phyloP scores from a whole-genome alignment of 768 basidiomycete species.

The Cubamyces lactineus region DNA sequence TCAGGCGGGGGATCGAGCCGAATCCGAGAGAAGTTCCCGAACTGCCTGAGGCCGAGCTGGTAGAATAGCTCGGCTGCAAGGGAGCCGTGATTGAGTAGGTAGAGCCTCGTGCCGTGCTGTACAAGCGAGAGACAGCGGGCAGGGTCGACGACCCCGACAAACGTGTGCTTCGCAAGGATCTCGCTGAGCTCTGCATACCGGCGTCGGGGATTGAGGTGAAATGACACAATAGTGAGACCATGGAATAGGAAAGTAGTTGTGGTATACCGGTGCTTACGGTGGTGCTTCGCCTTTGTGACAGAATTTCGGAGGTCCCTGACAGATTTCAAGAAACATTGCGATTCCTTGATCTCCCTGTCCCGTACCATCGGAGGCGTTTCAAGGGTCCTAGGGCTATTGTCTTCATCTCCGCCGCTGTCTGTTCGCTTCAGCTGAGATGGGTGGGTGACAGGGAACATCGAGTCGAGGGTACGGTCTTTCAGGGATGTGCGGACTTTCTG shows the following conservation, averaged over 20 bases:
- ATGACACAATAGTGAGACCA: neutral
- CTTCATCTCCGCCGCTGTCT: conserved; percentile 10
- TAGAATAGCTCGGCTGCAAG: conserved; percentile 94
- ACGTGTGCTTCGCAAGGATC: conserved; percentile 84
- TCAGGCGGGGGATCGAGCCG: conserved; percentile 84
- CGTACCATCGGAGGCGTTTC: conserved; percentile 27
- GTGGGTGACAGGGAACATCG: conserved; percentile 80
- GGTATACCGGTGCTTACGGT: conserved; percentile 51
- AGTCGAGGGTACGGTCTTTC: conserved; percentile 88
- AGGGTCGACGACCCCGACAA: conserved; percentile 89
- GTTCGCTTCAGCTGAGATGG: conserved; percentile 21
- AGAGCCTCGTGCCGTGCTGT: conserved; percentile 87
- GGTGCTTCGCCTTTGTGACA: conserved; percentile 64
- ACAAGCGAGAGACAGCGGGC: conserved; percentile 75
- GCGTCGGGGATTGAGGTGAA: neutral
- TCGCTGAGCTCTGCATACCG: conserved; percentile 69
- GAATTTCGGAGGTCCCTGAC: conserved; percentile 65
- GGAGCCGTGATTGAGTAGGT: conserved; percentile 83
- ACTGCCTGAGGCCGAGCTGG: conserved; percentile 90
- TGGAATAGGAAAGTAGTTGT: neutral
- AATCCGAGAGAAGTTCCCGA: conserved; percentile 77
- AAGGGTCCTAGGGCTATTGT: conserved; percentile 46
- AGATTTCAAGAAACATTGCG: conserved; percentile 76
- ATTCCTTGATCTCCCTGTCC: conserved; percentile 67
- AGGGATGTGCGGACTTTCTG: conserved; percentile 92